These are phyloP conservation scores for Mycena vitilis DNA, from an alignment of 768 basidiomycete genomes.

Conservation along the genomic window DNA sequence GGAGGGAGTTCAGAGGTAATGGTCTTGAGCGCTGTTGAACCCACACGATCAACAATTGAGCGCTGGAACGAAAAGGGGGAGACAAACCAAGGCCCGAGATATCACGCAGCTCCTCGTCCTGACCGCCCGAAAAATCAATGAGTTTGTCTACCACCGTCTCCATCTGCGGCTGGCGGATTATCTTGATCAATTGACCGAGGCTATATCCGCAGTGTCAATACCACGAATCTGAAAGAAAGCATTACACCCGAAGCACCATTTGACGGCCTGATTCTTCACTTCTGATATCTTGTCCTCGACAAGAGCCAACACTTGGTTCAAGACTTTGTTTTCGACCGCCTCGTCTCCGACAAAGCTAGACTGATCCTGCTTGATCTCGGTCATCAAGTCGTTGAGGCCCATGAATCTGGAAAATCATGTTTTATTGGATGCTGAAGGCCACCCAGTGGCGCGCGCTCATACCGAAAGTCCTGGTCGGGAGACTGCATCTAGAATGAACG, in stretches of 20 bases:
- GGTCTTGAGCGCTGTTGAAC: slow-evolving; percentile 83
- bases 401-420: slow-evolving; percentile 76
- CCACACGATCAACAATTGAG: slow-evolving; percentile 14
- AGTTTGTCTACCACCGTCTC: slow-evolving; percentile 90
- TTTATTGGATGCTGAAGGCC: slow-evolving; percentile 32
- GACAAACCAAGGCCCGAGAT: slow-evolving; percentile 88
- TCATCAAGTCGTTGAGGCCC: slow-evolving; percentile 95
- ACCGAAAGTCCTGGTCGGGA: slow-evolving; percentile 92
- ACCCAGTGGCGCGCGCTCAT: slow-evolving; percentile 44
- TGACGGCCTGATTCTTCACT: slow-evolving; percentile 97
- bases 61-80: slow-evolving; percentile 36
- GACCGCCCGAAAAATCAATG: slow-evolving; percentile 84
- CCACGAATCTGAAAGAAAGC: not conserved
- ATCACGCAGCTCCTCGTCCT: slow-evolving; percentile 94
- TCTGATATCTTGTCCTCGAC: slow-evolving; percentile 97
- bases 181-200: slow-evolving; percentile 90
- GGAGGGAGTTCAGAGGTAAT: slow-evolving; percentile 91
- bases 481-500: slow-evolving; percentile 81
- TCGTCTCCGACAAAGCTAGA: slow-evolving; percentile 87
- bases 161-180: slow-evolving; percentile 85
- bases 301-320: slow-evolving; percentile 85
- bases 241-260: slow-evolving; percentile 71
- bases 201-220: slow-evolving; percentile 53
- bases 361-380: slow-evolving; percentile 85
- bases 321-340: slow-evolving; percentile 82